A percentile compares a stretch with the other conserved stretches of the same genome.
These are phyloP conservation scores for Tylopilus intermedius DNA, from an alignment of 768 basidiomycete genomes.

Conservation along the genomic window DNA sequence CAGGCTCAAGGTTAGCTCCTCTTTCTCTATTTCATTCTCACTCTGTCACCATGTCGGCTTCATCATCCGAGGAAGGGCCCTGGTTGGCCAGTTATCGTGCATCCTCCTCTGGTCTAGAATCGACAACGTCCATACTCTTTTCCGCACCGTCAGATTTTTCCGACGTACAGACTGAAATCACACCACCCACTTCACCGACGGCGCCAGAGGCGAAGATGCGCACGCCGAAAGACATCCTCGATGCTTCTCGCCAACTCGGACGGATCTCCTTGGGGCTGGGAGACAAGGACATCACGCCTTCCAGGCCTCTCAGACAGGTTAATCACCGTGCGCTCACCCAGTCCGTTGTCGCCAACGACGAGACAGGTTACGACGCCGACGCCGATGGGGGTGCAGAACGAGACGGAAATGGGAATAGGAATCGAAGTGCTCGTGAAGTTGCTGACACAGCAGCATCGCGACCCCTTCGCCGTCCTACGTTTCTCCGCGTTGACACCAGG, in stretches of 20 bases:
- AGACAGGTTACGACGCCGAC: conserved; percentile 26
- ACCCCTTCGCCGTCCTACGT: conserved; percentile 8
- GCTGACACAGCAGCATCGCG: neutral
- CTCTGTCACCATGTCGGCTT: conserved; percentile 6
- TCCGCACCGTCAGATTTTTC: conserved; percentile 12
- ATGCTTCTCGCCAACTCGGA: conserved; percentile 12
- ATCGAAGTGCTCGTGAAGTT: neutral
- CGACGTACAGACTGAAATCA: conserved; percentile 16
- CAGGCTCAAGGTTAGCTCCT: neutral
- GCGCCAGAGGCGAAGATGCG: conserved; percentile 3
- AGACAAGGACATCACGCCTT: neutral
- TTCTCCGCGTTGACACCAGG: conserved; percentile 24
- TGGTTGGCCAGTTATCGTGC: neutral
- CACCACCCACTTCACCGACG: conserved; percentile 20
- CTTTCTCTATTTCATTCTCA: neutral
- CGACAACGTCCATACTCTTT: conserved; percentile 10
- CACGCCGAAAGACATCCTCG: conserved; percentile 10
- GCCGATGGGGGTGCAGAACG: conserved; percentile 5
- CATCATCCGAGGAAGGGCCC: conserved; percentile 12
- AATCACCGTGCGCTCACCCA: neutral
- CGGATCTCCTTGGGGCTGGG: neutral
- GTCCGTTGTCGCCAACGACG: conserved; percentile 6
- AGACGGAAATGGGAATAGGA: neutral
- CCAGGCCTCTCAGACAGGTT: neutral
- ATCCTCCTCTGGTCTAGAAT: conserved; percentile 11